Percentiles rank a stretch among this genome's conserved stretches.
Conservation (phyloP, 2,329 filamentous ascomycete species). For the Xylariaceae sp. region DNA sequence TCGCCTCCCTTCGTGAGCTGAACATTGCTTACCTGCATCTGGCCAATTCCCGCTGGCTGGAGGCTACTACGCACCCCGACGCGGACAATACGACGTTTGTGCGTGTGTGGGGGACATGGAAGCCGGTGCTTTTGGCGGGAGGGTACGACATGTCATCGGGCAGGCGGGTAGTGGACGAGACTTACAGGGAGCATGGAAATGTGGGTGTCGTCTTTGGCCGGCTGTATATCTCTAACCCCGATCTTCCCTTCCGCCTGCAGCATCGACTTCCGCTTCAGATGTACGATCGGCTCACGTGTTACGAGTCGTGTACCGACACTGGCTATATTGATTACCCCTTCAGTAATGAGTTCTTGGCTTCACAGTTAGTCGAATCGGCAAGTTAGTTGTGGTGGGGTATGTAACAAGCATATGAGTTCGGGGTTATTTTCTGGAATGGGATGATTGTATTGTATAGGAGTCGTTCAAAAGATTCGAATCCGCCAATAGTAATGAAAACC, state of each 20-base stretch:
- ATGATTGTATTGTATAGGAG: too few species aligned
- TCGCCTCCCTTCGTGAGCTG: conserved; percentile 37
- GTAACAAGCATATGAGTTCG: neutral
- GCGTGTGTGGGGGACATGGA: neutral
- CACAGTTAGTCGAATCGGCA: neutral
- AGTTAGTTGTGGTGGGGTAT: neutral
- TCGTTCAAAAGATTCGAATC: too few species aligned
- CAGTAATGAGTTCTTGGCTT: conserved; percentile 24
- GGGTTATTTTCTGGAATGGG: too few species aligned
- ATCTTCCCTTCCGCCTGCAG: conserved; percentile 23
- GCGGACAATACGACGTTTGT: neutral
- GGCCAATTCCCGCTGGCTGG: conserved; percentile 53
- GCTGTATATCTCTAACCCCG: conserved; percentile 26
- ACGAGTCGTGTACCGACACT: conserved; percentile 12
- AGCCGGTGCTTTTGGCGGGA: conserved; percentile 32
- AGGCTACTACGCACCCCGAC: neutral
- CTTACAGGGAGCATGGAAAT: conserved; percentile 31
- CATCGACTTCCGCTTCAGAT: conserved; percentile 18
- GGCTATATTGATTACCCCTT: conserved; percentile 37
- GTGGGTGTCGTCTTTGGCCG: conserved; percentile 28
- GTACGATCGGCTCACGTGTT: conserved; percentile 25
- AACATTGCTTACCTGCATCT: conserved; percentile 58
- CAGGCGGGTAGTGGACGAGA: conserved; percentile 27
- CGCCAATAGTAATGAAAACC: too few species aligned
- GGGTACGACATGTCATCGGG: conserved; percentile 30